Conservation (phyloP, 805 yeast species). For the Cyberlindnera samutprakarnensis region DNA sequence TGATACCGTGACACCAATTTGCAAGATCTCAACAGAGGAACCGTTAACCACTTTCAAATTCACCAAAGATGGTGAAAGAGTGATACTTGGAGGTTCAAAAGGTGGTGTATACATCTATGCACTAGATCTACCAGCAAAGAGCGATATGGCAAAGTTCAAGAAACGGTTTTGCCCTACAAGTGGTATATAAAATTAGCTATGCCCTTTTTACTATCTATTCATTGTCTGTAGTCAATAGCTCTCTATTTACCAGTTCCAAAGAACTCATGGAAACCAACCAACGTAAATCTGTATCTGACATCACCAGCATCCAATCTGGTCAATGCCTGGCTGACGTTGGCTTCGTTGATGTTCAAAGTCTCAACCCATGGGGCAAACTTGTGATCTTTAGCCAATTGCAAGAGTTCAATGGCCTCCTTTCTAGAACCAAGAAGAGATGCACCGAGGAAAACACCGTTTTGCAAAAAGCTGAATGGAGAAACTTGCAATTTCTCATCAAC, state of each 20-base stretch:
- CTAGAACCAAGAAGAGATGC: conserved; percentile 57
- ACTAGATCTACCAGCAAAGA: conserved; percentile 7
- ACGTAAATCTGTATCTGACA: conserved; percentile 56
- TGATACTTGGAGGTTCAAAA: conserved; percentile 10
- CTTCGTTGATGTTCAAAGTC: conserved; percentile 44
- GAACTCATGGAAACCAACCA: conserved; percentile 42
- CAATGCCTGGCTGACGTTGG: conserved; percentile 47
- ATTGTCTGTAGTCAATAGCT: background rate
- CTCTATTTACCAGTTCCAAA: conserved; percentile 23
- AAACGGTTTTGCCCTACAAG: conserved; percentile 6
- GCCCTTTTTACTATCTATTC: too few species aligned
- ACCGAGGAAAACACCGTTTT: conserved; percentile 43
- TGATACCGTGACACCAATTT: conserved; percentile 20
- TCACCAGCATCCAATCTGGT: conserved; percentile 47
- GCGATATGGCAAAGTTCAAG: conserved; percentile 16
- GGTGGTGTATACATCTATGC: conserved; percentile 15
- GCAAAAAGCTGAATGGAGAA: conserved; percentile 44
- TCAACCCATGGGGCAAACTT: conserved; percentile 58
- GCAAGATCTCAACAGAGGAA: conserved; percentile 9
- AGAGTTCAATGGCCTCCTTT: conserved; percentile 58
- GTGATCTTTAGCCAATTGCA: conserved; percentile 54
- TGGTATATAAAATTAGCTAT: background rate
- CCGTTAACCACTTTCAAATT: conserved; percentile 12
- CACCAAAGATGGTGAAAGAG: conserved; percentile 11
- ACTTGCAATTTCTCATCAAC: conserved; percentile 31